phyloP scores from a whole-genome alignment of 257 asterid species.

The Nicotiana attenuata region DNA sequence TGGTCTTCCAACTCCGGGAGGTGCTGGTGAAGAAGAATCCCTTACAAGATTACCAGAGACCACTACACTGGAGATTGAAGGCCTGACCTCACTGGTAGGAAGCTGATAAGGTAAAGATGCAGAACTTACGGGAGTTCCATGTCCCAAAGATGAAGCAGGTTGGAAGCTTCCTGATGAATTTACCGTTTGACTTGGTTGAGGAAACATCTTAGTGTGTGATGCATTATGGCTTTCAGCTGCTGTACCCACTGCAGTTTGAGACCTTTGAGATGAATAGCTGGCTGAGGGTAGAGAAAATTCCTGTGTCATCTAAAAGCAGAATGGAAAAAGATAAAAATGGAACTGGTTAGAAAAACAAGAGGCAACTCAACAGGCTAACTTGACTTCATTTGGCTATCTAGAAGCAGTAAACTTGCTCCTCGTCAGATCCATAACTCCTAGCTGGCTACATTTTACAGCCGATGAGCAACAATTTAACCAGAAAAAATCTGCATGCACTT shows the following conservation, averaged over 20 bases:
- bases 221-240: constrained; percentile 46
- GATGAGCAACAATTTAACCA: background rate
- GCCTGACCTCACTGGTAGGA: constrained; percentile 85
- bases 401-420: background rate
- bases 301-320: constrained; percentile 60
- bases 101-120: constrained; percentile 72
- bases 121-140: constrained; percentile 34
- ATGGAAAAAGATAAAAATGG: constrained; percentile 2
- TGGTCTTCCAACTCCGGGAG: constrained; percentile 56
- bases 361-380: background rate
- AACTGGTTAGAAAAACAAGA: background rate
- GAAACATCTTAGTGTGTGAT: constrained; percentile 39
- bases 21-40: constrained; percentile 36
- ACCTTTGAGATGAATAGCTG: constrained; percentile 43
- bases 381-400: background rate
- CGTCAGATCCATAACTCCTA: background rate
- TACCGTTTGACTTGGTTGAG: constrained; percentile 46
- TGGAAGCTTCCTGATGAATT: constrained; percentile 47
- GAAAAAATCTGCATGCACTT: background rate
- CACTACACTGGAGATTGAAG: constrained; percentile 43
- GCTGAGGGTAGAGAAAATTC: constrained; percentile 43
- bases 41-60: constrained; percentile 46
- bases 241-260: constrained; percentile 37
- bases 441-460: background rate
- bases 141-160: constrained; percentile 41